Evolutionary conservation across 2,329 filamentous ascomycete species (phyloP).

Genomic region (Cercospora brassicicola): DNA sequence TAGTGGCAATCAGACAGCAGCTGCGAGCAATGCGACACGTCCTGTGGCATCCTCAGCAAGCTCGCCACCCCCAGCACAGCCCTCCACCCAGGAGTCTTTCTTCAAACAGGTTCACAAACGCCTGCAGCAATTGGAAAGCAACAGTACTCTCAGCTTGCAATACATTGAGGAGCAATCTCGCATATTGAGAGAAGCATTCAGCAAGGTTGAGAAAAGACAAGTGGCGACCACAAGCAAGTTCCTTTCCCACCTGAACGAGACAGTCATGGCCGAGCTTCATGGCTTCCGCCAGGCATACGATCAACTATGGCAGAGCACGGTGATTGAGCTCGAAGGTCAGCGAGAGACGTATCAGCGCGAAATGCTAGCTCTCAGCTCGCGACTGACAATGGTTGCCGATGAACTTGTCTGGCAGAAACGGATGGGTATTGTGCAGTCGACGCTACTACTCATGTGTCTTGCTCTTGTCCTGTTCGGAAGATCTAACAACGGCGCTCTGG

Average conservation of each 20-base stretch:
- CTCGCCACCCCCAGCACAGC: constrained; percentile 52
- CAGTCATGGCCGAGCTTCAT: constrained; percentile 77
- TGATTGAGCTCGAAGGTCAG: constrained; percentile 86
- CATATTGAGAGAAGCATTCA: constrained; percentile 82
- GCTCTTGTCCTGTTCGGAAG: constrained; percentile 76
- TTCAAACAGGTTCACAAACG: constrained; percentile 97
- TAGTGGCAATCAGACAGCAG: not conserved
- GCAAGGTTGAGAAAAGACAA: constrained; percentile 83
- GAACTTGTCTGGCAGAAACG: constrained; percentile 82
- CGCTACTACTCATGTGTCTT: constrained; percentile 82
- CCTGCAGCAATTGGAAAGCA: constrained; percentile 84
- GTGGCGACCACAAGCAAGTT: constrained; percentile 79
- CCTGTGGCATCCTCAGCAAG: constrained; percentile 10
- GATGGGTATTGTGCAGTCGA: constrained; percentile 88
- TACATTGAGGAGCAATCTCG: constrained; percentile 97
- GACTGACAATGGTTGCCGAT: constrained; percentile 87
- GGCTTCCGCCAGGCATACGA: constrained; percentile 84
- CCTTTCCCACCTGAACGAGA: constrained; percentile 79
- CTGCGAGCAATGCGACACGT: constrained; percentile 15
- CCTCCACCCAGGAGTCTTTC: constrained; percentile 93
- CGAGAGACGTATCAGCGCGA: constrained; percentile 81
- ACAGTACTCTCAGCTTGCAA: constrained; percentile 86
- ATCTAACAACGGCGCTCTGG: constrained; percentile 36
- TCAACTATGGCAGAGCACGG: constrained; percentile 93
- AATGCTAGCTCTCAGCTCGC: constrained; percentile 74